Evolutionary conservation across 495 filamentous ascomycete species (phyloP).

Genomic region (Neurospora tetrasperma): DNA sequence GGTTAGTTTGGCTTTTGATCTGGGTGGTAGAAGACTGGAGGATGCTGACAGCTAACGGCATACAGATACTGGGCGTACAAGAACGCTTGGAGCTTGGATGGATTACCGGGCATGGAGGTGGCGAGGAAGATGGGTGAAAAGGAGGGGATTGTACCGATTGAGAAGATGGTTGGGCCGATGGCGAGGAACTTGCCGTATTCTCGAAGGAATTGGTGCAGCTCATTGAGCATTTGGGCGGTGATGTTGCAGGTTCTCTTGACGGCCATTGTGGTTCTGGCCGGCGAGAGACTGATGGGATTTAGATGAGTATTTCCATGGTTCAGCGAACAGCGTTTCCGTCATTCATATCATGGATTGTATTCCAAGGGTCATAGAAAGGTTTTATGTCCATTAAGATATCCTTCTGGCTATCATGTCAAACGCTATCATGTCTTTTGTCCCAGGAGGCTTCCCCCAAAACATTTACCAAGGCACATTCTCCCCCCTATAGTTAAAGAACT

Average conservation of each 20-base stretch:
- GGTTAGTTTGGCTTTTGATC: too few relatives aligned
- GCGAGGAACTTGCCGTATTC: constrained; percentile 1
- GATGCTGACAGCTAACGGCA: not conserved
- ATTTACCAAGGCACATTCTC: constrained; percentile 20
- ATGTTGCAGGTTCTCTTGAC: not conserved
- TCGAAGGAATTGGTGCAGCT: not conserved
- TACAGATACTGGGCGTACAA: constrained; percentile 48
- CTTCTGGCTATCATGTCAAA: not conserved
- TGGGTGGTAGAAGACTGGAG: too few relatives aligned
- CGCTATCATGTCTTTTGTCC: too few relatives aligned
- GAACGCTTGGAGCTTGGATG: constrained; percentile 44
- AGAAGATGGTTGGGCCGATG: constrained; percentile 40
- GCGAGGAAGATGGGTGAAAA: constrained; percentile 29
- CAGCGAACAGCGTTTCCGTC: not conserved
- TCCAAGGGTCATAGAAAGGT: too few relatives aligned
- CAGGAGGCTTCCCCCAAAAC: not conserved
- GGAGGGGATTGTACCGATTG: constrained; percentile 36
- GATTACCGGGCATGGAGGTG: constrained; percentile 39
- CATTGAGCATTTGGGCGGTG: not conserved
- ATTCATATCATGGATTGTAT: not conserved
- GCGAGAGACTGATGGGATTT: not conserved
- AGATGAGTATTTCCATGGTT: not conserved
- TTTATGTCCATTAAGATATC: not conserved
- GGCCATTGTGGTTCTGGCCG: not conserved
- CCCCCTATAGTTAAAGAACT: constrained; percentile 20